Conservation (phyloP, 2,329 filamentous ascomycete genomes). For the Ophiostoma australiae region DNA sequence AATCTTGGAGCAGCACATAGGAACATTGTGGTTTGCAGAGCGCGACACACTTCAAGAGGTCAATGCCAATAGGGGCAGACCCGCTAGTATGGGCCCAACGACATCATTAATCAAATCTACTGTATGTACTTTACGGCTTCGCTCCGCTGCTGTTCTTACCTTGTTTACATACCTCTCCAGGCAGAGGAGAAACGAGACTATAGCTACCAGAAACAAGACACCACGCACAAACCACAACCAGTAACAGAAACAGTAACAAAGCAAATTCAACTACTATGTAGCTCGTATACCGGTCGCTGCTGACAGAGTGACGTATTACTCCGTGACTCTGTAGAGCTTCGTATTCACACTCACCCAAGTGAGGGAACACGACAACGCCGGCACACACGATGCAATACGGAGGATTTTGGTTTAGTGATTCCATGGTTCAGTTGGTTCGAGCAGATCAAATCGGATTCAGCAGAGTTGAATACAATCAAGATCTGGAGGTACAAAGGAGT, state of each 20-base stretch:
- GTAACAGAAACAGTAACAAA: not conserved
- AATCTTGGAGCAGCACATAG: not conserved
- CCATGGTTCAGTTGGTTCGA: not conserved
- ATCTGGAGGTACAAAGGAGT: not conserved
- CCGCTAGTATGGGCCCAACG: constrained; percentile 1
- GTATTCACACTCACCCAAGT: not conserved
- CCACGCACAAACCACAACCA: not conserved
- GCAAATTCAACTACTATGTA: not conserved
- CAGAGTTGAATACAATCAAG: not conserved
- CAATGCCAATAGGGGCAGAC: constrained; percentile 6
- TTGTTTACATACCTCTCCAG: too few relatives aligned
- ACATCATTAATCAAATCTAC: not conserved
- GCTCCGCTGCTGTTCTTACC: not conserved
- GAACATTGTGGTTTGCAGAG: not conserved
- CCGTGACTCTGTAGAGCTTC: not conserved
- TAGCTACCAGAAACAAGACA: not conserved
- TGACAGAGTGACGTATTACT: not conserved
- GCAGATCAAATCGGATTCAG: too few relatives aligned
- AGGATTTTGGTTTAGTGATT: too few relatives aligned
- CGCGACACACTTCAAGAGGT: not conserved
- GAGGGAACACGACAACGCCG: not conserved
- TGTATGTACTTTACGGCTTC: not conserved
- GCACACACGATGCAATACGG: not conserved
- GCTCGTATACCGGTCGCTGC: constrained; percentile 3
- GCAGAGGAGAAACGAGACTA: not conserved